Evolutionary conservation across 225 moss, liverwort and hornwort species (phyloP), one percentile per base, ranked within the genome.

Genomic region (Marchantia polymorpha): DNA sequence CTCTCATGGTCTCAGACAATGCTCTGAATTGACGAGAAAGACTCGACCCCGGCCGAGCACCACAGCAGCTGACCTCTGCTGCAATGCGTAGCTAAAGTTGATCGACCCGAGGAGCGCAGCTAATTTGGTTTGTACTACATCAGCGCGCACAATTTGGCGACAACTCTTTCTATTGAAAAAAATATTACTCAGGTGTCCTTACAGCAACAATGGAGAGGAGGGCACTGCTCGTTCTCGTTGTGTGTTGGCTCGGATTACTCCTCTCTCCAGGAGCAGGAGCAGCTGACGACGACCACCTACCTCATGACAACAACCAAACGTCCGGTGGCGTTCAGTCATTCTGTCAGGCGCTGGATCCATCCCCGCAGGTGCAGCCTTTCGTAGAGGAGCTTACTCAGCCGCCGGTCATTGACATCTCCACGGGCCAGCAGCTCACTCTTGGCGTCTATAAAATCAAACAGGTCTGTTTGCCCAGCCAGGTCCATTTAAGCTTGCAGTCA

Each of bases 401-500:
- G 3, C 59, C 75, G 3, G 31, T 19, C 4, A 59, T 76, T 17
- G 75, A 76, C 75, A 20, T 60, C 17, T 26, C 25, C 14, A 58
- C 75, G 14, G 75, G 75, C 39, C 30, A 27, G 58, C 59, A 3
- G 8, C 1, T 76, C 22, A 60, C 59, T 2, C 26, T 76, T 7
- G 75, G 75, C 11, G 59, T 58, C 20, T 76, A 76, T 19, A 76
- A 76, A n/a, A 76, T 76, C 26, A 76, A 58, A 46, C 75, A 76
- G 75, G 75, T 76, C 49, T 3, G 66, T 19, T 12, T 9, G 26
- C 13, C 27, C 7, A 12, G 12, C 30, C 10, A 27, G n/a, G 31
- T 11, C 14, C 39, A 22, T 47, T 20, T 7, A 17, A 22, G 10
- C 13, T 0, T 49, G 48, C 47, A 22, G 17, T 5, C 2, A 11